Evolutionary conservation across 2,329 filamentous ascomycete species (phyloP), one percentile per base, ranked within the genome.

Genomic region (Phyllosticta paracitricarpa): DNA sequence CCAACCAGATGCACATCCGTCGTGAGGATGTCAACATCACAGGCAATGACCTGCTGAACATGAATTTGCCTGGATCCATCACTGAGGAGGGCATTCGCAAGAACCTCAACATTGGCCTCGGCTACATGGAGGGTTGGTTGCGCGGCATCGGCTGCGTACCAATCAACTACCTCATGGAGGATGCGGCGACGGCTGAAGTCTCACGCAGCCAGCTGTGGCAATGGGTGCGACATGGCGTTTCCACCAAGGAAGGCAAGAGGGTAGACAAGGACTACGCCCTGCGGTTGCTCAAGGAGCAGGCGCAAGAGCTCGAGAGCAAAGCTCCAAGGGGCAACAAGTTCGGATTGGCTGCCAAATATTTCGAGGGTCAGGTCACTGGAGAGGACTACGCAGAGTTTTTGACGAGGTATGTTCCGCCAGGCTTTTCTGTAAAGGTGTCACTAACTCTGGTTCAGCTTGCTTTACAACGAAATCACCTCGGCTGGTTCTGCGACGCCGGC

Each of bases 81-180:
- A 97, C 93, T 68, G 93, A 97, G 76, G 91, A 87, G 4, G 94
- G 94, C 62, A 97, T 99, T 79, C 86, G 89, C 72, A 96, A 97
- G 86, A 99, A 97, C 80, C 82, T 99, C 66, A 93, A 91, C 78
- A 97, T 99, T 67, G 94, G 93, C 51, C 84, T 99, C 5, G 89
- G 89, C 58, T 99, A 99, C 79, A 99, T 97, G 93, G 94, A 99
- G 78, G 94, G 91, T 64, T 99, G 94, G 94, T 82, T 97, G 63
- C 88, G 92, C 64, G 94, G 93, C 35, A 84, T 97, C 24, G 94
- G 94, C 62, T 99, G 94, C 70, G 92, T 97, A 59, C 94, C 94
- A 56, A 97, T 97, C 78, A 97, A 97, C 82, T 96, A 88, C 75
- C 82, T 97, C 61, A 97, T 97, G 93, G 94, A 99, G 79, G 94